Base-by-base conservation (phyloP, 495 filamentous ascomycete species). In the Penicillium taxi region DNA sequence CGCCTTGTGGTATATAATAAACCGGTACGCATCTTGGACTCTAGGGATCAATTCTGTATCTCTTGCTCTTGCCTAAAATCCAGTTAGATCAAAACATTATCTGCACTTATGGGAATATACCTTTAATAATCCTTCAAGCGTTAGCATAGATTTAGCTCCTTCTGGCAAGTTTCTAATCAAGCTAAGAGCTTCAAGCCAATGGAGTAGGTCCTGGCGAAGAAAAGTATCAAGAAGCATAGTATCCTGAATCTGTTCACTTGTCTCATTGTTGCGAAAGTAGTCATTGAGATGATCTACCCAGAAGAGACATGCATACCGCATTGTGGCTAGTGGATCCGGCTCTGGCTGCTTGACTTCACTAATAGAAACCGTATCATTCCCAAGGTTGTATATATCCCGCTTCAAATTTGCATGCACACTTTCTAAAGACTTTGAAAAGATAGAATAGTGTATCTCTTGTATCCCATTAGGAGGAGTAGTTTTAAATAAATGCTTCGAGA, bases 351-450 rank as follows among this genome's bases (percentile, higher is more conserved):
- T 11, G 8, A 46, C 28, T 9, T 40, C 22, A 2, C 26, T 9
- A 9, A 36, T 33, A 1, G 35, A 16, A 31, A 15, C 19, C 0
- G 44, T 45, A 2, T 36, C 39, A 15, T 16, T 4, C 2, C 7
- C 13, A 3, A 58, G 9, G 1, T 18, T 29, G 28, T 48, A 55
- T 2, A 59, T 56, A 24, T 62, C 44, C 2, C 43, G 44, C 33
- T 18, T 17, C 5, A 58, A 31, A 5, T 5, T 42, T 6, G 17
- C 39, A 11, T 30, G 21, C 19, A 62, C 41, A 7, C 35, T 25
- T 13, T 44, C 14, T 0, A 64, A 23, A 2, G 55, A 67, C 11
- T 44, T 32, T 5, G 38, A 48, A 41, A 59, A 55, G 9, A 66
- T 55, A 1, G 8, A 13, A 17, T 45, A 28, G 32, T 66, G 64